A percentile compares a stretch with the other conserved stretches of the same genome.
Conservation (phyloP, 257 asterid species). For the Avicennia marina region DNA sequence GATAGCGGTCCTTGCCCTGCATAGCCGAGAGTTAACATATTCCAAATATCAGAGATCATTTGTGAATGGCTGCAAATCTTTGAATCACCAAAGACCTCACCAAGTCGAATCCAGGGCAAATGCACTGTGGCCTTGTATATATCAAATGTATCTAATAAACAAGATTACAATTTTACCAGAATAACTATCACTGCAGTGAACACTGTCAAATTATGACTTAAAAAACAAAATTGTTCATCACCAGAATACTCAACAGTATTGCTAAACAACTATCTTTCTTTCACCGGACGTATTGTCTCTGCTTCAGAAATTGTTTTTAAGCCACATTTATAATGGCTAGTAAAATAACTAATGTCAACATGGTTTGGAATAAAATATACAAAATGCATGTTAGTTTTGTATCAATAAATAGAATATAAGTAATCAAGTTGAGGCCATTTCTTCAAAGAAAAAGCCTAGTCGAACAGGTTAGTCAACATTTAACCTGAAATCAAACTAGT, state of each 20-base stretch:
- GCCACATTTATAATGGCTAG: background rate
- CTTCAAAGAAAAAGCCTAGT: too few relatives aligned
- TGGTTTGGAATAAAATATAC: background rate
- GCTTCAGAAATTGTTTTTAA: background rate
- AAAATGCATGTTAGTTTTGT: background rate
- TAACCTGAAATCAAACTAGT: background rate
- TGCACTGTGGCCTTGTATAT: too few relatives aligned
- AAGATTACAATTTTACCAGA: too few relatives aligned
- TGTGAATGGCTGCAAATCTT: too few relatives aligned
- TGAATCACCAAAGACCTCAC: too few relatives aligned
- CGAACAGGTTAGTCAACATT: too few relatives aligned
- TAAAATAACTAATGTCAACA: slow-evolving; percentile 1
- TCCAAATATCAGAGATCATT: too few relatives aligned
- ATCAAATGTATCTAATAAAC: too few relatives aligned
- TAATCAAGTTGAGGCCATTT: too few relatives aligned
- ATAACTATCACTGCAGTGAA: background rate
- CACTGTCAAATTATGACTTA: background rate
- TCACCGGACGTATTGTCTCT: too few relatives aligned
- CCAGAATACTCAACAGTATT: slow-evolving; percentile 7
- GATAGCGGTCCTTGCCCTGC: slow-evolving; percentile 95
- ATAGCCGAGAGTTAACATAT: slow-evolving; percentile 19
- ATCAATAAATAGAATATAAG: too few relatives aligned
- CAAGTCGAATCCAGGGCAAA: background rate
- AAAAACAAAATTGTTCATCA: background rate
- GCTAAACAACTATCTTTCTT: too few relatives aligned